Conservation (phyloP, 805 yeast genomes). For the Candida ulmi region DNA sequence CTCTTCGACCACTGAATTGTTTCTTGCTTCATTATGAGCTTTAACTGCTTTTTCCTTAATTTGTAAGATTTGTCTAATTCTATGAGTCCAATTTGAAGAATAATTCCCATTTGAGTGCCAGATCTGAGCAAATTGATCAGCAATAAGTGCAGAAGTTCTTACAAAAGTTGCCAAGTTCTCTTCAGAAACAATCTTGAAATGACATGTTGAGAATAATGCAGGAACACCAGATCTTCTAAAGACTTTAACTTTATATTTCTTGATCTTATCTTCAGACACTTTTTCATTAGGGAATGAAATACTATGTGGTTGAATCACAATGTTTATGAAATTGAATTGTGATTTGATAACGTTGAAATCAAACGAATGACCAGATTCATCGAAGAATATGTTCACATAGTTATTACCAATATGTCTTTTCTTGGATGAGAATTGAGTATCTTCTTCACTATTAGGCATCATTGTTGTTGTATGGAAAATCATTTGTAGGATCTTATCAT, state of each 20-base stretch:
- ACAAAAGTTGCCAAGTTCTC: constrained; percentile 56
- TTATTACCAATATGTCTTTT: constrained; percentile 86
- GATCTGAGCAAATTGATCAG: constrained; percentile 67
- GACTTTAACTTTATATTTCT: constrained; percentile 55
- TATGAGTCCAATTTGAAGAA: constrained; percentile 60
- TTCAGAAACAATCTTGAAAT: constrained; percentile 62
- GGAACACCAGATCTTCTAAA: constrained; percentile 67
- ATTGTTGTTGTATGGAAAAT: constrained; percentile 76
- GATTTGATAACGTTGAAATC: constrained; percentile 66
- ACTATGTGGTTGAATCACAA: constrained; percentile 67
- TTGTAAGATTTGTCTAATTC: constrained; percentile 49
- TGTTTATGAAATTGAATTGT: constrained; percentile 78
- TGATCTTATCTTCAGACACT: constrained; percentile 11
- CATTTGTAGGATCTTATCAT: constrained; percentile 62
- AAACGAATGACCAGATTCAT: constrained; percentile 65
- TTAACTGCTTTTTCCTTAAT: constrained; percentile 27
- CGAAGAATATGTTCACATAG: constrained; percentile 74
- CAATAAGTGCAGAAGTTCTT: constrained; percentile 58
- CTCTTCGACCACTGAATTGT: constrained; percentile 3
- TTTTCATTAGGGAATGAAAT: constrained; percentile 14
- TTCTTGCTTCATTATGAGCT: constrained; percentile 9
- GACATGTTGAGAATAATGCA: constrained; percentile 70
- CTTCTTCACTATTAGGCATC: constrained; percentile 56
- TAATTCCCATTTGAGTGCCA: constrained; percentile 62
- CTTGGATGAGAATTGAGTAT: constrained; percentile 45